A percentile compares a stretch with the other conserved stretches of the same genome.
Evolutionary conservation across 2,329 filamentous ascomycete species (phyloP).

Genomic region (Seiridium cupressi): DNA sequence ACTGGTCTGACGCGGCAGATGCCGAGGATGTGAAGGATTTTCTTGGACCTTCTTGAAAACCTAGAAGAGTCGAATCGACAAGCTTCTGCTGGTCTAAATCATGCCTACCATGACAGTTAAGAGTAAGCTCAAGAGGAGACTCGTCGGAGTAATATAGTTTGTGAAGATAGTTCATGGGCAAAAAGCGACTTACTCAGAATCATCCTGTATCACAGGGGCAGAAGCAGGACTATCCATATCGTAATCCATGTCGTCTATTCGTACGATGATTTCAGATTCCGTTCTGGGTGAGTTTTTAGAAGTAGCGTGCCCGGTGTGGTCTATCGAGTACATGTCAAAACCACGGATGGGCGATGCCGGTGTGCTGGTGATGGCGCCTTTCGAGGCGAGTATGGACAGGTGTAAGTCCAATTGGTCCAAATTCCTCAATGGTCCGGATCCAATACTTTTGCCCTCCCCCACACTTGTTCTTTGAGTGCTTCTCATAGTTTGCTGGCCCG

Average conservation of each 20-base stretch:
- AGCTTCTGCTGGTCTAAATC: constrained; percentile 27
- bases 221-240: constrained; percentile 17
- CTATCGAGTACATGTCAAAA: constrained; percentile 17
- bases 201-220: constrained; percentile 13
- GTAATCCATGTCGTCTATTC: constrained; percentile 25
- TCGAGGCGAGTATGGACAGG: constrained; percentile 22
- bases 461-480: constrained; percentile 21
- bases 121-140: not conserved
- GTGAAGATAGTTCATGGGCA: too few relatives aligned
- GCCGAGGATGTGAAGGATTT: constrained; percentile 53
- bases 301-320: constrained; percentile 14
- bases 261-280: constrained; percentile 29
- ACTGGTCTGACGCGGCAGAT: constrained; percentile 51
- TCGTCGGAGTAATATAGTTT: too few relatives aligned
- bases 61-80: constrained; percentile 29
- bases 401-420: constrained; percentile 25
- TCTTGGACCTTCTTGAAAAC: constrained; percentile 18
- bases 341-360: constrained; percentile 19
- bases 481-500: constrained; percentile 27
- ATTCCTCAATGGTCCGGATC: constrained; percentile 20
- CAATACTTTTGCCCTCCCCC: constrained; percentile 23
- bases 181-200: constrained; percentile 23
- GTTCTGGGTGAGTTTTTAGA: constrained; percentile 23
- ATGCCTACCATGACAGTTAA: constrained; percentile 14
- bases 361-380: constrained; percentile 17